phyloP scores from a whole-genome alignment of 2,329 filamentous ascomycete species.

The Cercospora beticola region DNA sequence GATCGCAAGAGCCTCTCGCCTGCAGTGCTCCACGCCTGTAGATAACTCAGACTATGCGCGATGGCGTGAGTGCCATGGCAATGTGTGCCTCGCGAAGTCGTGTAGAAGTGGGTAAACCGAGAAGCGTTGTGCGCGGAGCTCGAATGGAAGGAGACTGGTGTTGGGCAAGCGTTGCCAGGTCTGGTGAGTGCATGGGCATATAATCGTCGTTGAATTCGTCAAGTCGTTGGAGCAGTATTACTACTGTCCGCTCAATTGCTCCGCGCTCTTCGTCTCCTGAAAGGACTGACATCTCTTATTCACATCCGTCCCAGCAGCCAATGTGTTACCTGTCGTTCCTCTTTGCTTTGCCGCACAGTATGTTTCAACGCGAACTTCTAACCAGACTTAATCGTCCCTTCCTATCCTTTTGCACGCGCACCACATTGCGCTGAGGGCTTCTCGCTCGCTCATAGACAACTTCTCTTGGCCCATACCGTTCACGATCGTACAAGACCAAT shows the following conservation, averaged over 20 bases:
- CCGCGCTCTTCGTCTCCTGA: neutral
- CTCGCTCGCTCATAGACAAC: conserved; percentile 48
- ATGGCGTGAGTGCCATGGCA: neutral
- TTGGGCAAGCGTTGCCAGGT: neutral
- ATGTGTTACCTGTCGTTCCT: neutral
- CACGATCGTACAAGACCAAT: conserved; percentile 50
- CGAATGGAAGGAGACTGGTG: neutral
- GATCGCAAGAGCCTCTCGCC: neutral
- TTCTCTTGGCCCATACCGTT: conserved; percentile 56
- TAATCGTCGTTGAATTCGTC: neutral
- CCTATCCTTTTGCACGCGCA: conserved; percentile 81
- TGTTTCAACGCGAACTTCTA: conserved; percentile 64
- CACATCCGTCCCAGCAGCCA: neutral
- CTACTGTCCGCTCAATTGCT: neutral
- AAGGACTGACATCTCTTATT: neutral
- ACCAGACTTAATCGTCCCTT: conserved; percentile 94
- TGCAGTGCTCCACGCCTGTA: neutral
- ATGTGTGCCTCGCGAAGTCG: neutral
- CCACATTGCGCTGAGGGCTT: conserved; percentile 51
- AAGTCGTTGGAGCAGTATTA: neutral
- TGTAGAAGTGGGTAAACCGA: neutral
- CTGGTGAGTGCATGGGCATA: neutral
- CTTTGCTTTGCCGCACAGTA: neutral
- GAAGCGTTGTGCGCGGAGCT: neutral
- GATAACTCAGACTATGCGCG: neutral